phyloP scores from a whole-genome alignment of 1,139 yeast species.

The Protomyces lactucae-debilis region DNA sequence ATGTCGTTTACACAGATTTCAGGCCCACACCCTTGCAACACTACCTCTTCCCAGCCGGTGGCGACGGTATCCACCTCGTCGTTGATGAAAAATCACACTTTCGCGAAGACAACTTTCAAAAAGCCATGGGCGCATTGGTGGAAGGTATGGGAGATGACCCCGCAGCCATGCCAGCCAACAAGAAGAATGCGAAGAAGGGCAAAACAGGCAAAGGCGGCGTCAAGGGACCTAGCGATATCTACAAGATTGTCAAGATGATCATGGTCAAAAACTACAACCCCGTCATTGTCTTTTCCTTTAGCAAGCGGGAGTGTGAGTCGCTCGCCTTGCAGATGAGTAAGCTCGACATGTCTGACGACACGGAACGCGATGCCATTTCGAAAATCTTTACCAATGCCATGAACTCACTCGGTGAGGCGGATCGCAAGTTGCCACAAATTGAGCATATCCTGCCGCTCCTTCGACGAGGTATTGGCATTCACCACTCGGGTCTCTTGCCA shows the following conservation, averaged over 20 bases:
- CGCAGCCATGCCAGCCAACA: slow-evolving; percentile 42
- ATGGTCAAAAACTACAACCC: slow-evolving; percentile 95
- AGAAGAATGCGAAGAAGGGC: slow-evolving; percentile 63
- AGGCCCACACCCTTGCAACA: slow-evolving; percentile 98
- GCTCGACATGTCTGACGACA: slow-evolving; percentile 80
- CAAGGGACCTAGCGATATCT: slow-evolving; percentile 80
- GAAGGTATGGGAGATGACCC: slow-evolving; percentile 84
- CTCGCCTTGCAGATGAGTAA: slow-evolving; percentile 92
- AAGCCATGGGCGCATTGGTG: slow-evolving; percentile 92
- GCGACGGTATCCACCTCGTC: slow-evolving; percentile 94
- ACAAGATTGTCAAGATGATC: slow-evolving; percentile 95
- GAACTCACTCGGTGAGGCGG: slow-evolving; percentile 77
- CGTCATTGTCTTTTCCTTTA: slow-evolving; percentile 93
- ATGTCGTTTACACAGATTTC: slow-evolving; percentile 96
- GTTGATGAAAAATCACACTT: slow-evolving; percentile 96
- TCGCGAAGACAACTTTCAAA: slow-evolving; percentile 95
- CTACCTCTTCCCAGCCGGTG: slow-evolving; percentile 93
- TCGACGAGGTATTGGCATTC: slow-evolving; percentile 95
- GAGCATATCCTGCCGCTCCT: slow-evolving; percentile 81
- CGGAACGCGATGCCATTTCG: slow-evolving; percentile 82
- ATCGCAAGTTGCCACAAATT: slow-evolving; percentile 88
- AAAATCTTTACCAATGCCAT: slow-evolving; percentile 89
- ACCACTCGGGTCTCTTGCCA: slow-evolving; percentile 94
- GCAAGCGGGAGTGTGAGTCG: slow-evolving; percentile 93
- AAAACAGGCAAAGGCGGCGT: slow-evolving; percentile 88